phyloP scores from a whole-genome alignment of 768 basidiomycete genomes.

The Serendipita sp. region DNA sequence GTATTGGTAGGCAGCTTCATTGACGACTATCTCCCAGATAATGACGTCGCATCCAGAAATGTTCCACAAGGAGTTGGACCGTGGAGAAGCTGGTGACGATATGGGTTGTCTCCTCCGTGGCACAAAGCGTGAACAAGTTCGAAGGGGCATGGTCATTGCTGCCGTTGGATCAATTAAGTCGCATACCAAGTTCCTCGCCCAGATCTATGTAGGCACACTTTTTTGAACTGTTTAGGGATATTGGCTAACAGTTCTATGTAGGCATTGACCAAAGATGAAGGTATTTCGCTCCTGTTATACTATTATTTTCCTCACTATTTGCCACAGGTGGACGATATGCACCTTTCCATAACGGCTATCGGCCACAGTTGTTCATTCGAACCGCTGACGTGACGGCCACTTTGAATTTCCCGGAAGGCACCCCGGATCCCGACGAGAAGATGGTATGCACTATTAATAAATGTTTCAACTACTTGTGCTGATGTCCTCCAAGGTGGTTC shows the following conservation, averaged over 20 bases:
- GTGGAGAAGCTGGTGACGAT: constrained; percentile 96
- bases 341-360: constrained; percentile 87
- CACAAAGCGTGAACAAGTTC: constrained; percentile 89
- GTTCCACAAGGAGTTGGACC: constrained; percentile 99
- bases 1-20: constrained; percentile 46
- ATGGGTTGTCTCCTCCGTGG: constrained; percentile 96
- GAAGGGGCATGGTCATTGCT: constrained; percentile 82
- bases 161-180: constrained; percentile 82
- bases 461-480: background rate
- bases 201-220: constrained; percentile 52
- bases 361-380: constrained; percentile 88
- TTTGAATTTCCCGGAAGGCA: constrained; percentile 75
- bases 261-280: constrained; percentile 80
- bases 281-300: constrained; percentile 12
- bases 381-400: constrained; percentile 84
- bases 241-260: constrained; percentile 16
- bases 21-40: background rate
- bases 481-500: constrained; percentile 53
- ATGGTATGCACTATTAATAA: constrained; percentile 38
- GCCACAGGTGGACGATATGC: constrained; percentile 56
- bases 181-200: constrained; percentile 88
- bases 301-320: background rate
- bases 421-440: constrained; percentile 64
- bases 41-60: constrained; percentile 44
- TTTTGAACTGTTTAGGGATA: background rate